Evolutionary conservation across 192 early-diverging fungal genomes (phyloP).

Genomic region (Coemansia sp.): DNA sequence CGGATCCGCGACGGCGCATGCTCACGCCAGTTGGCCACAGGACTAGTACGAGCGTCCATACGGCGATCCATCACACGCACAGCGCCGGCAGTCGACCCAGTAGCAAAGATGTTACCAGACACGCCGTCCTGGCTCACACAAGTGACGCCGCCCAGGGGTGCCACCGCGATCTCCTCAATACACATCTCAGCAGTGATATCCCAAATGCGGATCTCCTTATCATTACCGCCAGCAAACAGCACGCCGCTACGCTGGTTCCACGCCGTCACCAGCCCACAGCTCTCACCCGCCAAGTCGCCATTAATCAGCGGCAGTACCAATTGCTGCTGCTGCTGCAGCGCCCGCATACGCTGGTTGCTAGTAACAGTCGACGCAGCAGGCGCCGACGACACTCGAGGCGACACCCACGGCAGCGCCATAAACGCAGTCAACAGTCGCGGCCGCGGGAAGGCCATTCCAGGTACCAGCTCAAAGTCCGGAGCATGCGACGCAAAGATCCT

Average conservation of each 20-base stretch:
- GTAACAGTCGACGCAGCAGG: not conserved
- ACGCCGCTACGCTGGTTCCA: constrained; percentile 54
- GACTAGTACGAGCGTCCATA: constrained; percentile 25
- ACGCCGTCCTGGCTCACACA: constrained; percentile 47
- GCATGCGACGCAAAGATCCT: constrained; percentile 54
- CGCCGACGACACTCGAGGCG: not conserved
- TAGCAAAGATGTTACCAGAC: constrained; percentile 43
- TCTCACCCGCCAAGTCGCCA: not conserved
- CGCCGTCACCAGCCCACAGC: constrained; percentile 40
- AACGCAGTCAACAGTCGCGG: constrained; percentile 51
- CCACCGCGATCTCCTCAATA: constrained; percentile 44
- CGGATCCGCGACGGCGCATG: constrained; percentile 33
- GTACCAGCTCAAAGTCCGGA: constrained; percentile 33
- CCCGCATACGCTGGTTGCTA: constrained; percentile 15
- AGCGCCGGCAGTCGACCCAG: constrained; percentile 45
- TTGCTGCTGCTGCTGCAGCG: constrained; percentile 16
- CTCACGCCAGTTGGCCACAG: constrained; percentile 51
- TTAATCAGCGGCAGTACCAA: not conserved
- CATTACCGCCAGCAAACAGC: constrained; percentile 47
- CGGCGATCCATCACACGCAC: constrained; percentile 58
- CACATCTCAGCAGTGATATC: constrained; percentile 51
- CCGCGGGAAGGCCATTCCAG: constrained; percentile 29
- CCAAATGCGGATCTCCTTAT: constrained; percentile 54
- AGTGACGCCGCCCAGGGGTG: constrained; percentile 46
- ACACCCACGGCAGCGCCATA: constrained; percentile 43